Percentiles rank a stretch among this genome's conserved stretches.
These are phyloP conservation scores for Solanum neorickii DNA, from an alignment of 257 asterid genomes.

Conservation along the genomic window DNA sequence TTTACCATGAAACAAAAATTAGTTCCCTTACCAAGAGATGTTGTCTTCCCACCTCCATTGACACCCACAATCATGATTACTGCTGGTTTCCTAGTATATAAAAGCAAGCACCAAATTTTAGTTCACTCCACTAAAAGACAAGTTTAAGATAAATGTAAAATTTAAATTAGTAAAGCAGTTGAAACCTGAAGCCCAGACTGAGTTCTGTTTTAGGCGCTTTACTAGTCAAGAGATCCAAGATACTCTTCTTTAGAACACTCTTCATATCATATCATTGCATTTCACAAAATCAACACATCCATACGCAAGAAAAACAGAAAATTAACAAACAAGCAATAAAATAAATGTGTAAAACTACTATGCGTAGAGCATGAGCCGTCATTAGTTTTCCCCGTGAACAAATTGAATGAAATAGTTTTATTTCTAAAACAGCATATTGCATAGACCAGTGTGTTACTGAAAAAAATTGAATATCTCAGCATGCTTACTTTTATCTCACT, in stretches of 20 bases:
- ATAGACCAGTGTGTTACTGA: background rate
- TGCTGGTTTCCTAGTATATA: conserved; percentile 73
- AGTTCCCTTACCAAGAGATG: conserved; percentile 72
- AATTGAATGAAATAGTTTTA: background rate
- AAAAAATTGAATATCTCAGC: background rate
- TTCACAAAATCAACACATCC: background rate
- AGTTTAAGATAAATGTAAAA: background rate
- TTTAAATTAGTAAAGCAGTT: background rate
- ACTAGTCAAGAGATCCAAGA: conserved; percentile 65
- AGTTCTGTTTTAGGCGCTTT: conserved; percentile 82
- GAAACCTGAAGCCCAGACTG: conserved; percentile 79
- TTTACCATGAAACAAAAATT: background rate
- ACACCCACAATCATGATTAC: conserved; percentile 94
- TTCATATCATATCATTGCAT: conserved; percentile 12
- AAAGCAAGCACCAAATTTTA: conserved; percentile 3
- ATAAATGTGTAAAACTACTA: background rate
- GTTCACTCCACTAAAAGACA: background rate
- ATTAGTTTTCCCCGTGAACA: background rate
- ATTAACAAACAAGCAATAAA: background rate
- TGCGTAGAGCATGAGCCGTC: background rate
- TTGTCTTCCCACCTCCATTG: conserved; percentile 98
- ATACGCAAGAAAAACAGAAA: background rate
- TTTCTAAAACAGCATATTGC: background rate
- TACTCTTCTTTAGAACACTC: conserved; percentile 75
- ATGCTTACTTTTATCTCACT: conserved; percentile 68